Evolutionary conservation across 108 stramenopile species (phyloP).

Genomic region (Stephanodiscus minutulus): DNA sequence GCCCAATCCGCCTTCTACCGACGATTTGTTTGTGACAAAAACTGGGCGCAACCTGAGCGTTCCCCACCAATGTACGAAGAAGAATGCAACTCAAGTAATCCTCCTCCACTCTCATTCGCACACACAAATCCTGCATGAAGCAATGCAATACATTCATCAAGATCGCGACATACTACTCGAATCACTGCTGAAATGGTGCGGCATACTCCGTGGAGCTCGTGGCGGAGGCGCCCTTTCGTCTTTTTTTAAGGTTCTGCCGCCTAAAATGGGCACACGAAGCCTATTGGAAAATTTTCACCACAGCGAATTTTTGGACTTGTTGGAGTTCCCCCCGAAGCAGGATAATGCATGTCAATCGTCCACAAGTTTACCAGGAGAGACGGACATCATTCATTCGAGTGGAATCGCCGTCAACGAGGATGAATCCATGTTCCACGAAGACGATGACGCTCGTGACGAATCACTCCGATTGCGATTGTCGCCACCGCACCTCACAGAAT

Average conservation of each 20-base stretch:
- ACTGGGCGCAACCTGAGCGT: background rate
- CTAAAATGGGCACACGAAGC: constrained; percentile 30
- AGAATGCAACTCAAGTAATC: constrained; percentile 22
- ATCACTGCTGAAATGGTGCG: constrained; percentile 48
- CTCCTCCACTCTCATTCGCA: constrained; percentile 44
- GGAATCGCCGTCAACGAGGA: background rate
- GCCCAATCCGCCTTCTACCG: background rate
- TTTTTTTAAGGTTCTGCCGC: constrained; percentile 41
- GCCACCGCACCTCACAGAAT: background rate
- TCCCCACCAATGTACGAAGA: background rate
- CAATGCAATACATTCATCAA: constrained; percentile 53
- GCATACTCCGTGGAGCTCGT: constrained; percentile 37
- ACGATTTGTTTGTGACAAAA: background rate
- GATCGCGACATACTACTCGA: constrained; percentile 50
- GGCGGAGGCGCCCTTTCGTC: constrained; percentile 28
- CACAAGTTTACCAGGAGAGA: background rate
- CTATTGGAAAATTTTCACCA: constrained; percentile 45
- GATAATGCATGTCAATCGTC: background rate
- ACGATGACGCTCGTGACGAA: background rate
- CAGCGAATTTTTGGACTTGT: constrained; percentile 36
- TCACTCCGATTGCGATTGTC: background rate
- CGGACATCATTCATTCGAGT: background rate
- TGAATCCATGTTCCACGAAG: background rate
- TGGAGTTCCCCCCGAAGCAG: constrained; percentile 19
- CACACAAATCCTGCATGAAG: constrained; percentile 36